Conservation (phyloP, 352 stramenopile genomes). For the Phytophthora pisi region DNA sequence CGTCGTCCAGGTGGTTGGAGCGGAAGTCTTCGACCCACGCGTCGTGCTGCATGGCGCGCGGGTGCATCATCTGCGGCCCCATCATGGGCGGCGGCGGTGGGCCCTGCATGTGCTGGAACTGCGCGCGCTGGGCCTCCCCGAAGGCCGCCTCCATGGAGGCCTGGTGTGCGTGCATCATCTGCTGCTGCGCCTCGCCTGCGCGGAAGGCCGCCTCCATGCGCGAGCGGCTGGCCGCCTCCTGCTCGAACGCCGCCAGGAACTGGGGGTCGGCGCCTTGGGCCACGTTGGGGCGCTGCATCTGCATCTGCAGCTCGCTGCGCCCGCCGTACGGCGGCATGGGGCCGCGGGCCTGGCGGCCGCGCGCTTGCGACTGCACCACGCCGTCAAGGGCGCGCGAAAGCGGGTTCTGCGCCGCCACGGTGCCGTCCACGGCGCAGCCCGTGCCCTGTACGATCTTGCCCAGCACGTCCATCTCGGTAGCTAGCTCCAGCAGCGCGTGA, state of each 20-base stretch:
- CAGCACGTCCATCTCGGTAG: conserved; percentile 70
- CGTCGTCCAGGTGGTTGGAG: conserved; percentile 59
- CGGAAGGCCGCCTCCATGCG: conserved; percentile 76
- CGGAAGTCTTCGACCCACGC: conserved; percentile 77
- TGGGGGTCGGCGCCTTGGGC: conserved; percentile 53
- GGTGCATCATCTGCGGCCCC: conserved; percentile 33
- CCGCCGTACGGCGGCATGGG: conserved; percentile 39
- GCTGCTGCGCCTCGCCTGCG: conserved; percentile 40
- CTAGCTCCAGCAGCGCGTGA: background rate
- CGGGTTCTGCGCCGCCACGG: conserved; percentile 83
- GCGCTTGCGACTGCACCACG: conserved; percentile 69
- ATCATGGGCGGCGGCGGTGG: conserved; percentile 39
- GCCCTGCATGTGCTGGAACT: conserved; percentile 49
- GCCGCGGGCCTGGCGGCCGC: conserved; percentile 38
- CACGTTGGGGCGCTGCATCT: conserved; percentile 78
- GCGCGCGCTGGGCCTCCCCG: conserved; percentile 55
- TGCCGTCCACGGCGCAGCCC: conserved; percentile 84
- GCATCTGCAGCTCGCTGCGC: conserved; percentile 61
- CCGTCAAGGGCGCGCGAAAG: conserved; percentile 81
- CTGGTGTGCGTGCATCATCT: conserved; percentile 58
- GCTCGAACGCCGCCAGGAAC: conserved; percentile 67
- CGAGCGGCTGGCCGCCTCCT: conserved; percentile 63
- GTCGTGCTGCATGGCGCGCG: conserved; percentile 44
- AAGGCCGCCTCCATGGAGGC: conserved; percentile 70
- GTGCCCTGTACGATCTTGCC: conserved; percentile 84